phyloP scores from a whole-genome alignment of 176 grass and related monocot genomes.

The bread wheat (Triticum aestivum) region DNA sequence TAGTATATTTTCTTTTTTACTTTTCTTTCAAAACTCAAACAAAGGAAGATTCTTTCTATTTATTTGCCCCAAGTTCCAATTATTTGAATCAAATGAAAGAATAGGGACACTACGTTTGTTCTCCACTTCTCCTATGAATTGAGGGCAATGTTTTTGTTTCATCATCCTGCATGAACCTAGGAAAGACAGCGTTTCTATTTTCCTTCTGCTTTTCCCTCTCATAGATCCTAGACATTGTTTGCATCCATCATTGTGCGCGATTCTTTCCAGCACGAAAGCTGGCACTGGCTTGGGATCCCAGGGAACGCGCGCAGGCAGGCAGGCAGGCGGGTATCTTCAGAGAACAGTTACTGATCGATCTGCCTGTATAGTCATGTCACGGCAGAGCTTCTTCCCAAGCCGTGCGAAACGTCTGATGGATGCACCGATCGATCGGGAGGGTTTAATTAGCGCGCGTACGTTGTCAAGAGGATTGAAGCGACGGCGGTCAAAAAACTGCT shows the following conservation, averaged over 20 bases:
- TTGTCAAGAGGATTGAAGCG: slow-evolving; percentile 45
- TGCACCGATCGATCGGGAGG: background rate
- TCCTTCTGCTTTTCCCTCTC: too few species aligned
- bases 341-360: slow-evolving; percentile 9
- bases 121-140: too few species aligned
- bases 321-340: background rate
- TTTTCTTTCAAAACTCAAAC: background rate
- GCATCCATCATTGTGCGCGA: background rate
- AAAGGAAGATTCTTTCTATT: background rate
- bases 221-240: background rate
- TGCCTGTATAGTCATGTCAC: slow-evolving; percentile 38
- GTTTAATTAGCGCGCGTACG: slow-evolving; percentile 47
- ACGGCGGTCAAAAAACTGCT: slow-evolving; percentile 1
- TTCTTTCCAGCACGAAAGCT: background rate
- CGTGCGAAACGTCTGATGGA: background rate
- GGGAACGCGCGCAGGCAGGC: background rate
- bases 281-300: background rate
- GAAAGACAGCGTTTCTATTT: too few species aligned
- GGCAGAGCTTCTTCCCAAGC: background rate
- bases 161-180: background rate
- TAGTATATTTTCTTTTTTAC: too few species aligned
- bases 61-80: background rate
- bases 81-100: background rate
- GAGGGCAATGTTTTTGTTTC: background rate
- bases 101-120: too few species aligned